These are phyloP conservation scores for Ceratocystis papillata DNA, from an alignment of 2,329 filamentous ascomycete genomes.

Conservation along the genomic window DNA sequence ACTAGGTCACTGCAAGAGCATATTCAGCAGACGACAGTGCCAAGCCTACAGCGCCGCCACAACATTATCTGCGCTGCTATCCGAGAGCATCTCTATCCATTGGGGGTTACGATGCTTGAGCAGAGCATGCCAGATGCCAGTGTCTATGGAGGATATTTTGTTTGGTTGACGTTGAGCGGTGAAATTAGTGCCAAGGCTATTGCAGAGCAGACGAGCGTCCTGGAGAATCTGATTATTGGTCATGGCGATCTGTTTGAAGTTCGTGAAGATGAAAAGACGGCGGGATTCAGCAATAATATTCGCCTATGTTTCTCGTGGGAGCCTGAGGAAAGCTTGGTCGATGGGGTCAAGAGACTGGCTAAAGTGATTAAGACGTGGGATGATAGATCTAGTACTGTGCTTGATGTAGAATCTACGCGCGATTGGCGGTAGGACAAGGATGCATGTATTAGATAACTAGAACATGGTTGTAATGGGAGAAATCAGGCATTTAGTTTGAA, in stretches of 20 bases:
- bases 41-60: constrained; percentile 39
- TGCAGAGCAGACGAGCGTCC: constrained; percentile 45
- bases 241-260: constrained; percentile 61
- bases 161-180: constrained; percentile 61
- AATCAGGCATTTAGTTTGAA: too few relatives aligned
- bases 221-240: constrained; percentile 58
- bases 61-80: constrained; percentile 48
- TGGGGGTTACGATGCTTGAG: constrained; percentile 43
- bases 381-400: constrained; percentile 26
- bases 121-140: constrained; percentile 34
- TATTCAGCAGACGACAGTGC: constrained; percentile 36
- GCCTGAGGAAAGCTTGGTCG: constrained; percentile 50
- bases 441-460: background rate
- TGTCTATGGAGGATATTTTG: constrained; percentile 70
- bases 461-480: too few relatives aligned
- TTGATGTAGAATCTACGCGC: constrained; percentile 11
- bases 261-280: constrained; percentile 42
- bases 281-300: constrained; percentile 49
- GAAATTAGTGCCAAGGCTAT: constrained; percentile 43
- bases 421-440: constrained; percentile 16
- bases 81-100: constrained; percentile 46
- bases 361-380: constrained; percentile 33
- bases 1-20: constrained; percentile 38
- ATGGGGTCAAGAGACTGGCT: constrained; percentile 56
- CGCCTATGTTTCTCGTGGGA: constrained; percentile 66